Base-by-base conservation (phyloP, 441 rosid genomes). In the Bruguiera hainesii region DNA sequence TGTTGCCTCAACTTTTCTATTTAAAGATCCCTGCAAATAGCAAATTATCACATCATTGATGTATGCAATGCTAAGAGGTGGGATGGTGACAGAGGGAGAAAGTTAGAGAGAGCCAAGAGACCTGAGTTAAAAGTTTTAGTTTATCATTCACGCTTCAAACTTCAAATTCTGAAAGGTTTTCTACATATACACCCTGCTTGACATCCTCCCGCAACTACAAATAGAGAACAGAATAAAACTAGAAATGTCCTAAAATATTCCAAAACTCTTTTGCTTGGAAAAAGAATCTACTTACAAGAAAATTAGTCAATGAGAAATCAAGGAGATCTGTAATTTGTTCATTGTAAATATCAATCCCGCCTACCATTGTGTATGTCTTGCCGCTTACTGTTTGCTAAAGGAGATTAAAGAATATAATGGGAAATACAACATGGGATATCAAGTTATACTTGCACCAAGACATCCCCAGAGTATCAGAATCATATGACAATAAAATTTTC, bases 261-360 rank as follows among this genome's bases (percentile, higher is more conserved):
- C 13, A 9, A 9, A 37, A 37, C 42, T 37, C 3, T 37, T 37
- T 37, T 37, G 42, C 13, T 37, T 37, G 42, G 46, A 35, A 37
- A 37, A 37, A 37, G 13, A 37, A 37, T 37, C 46, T 1, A 78
- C 90, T 73, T 72, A 88, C 96, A 33, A 79, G 86, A 77, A 93
- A 80, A 82, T 91, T 93, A 65, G 93, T 75, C 57, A 97, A 86
- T 37, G 97, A 93, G 51, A 97, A 97, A 78, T 96, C 98, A 35
- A 96, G 97, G 69, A 96, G 98, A 76, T 96, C 98, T 30, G 91
- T 79, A 60, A 96, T 86, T 72, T 96, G 99, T 71, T 96, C 98
- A 66, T 93, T 93, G 74, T 96, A 96, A 66, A 93, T 96, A 71
- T 86, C 88, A 42, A 93, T 88, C 72, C 87, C 91, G 61, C 98